Base-by-base conservation (phyloP, 148 eudicot genomes). In the Spergularia marina region DNA sequence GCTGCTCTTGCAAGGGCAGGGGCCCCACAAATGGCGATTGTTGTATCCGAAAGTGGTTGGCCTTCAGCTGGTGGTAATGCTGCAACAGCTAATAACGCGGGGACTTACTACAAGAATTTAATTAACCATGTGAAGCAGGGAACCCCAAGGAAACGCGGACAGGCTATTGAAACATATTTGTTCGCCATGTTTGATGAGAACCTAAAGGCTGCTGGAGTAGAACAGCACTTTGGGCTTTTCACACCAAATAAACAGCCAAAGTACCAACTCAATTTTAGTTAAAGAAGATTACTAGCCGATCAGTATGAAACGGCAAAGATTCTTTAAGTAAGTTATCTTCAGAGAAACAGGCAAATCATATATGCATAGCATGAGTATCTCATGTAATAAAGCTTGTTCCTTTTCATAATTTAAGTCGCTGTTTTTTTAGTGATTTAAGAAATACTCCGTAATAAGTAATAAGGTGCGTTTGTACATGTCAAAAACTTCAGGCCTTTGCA, bases 171-270 rank as follows among this genome's bases (percentile, higher is more conserved):
- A 61, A 73, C 84, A 10, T 86, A 82, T 65, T 57, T 86, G 57
- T 86, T 81, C 56, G 86, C 86, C 36, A 83, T 83, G 89, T 86
- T 76, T 68, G 86, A 86, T 63, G 89, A 86, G 76, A 62, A 84
- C 34, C 39, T 5, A 10, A 86, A 82, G 52, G 40, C 49, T 20
- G 80, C 82, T 39, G 83, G 58, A 5, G 56, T 30, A 16, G 89
- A 86, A 77, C 73, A 70, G 55, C 65, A 86, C 65, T 86, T 74
- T 63, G 89, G 89, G 66, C 23, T 86, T 0, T 86, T 84, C 49
- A 71, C 40, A 10, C 84, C 82, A 30, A 61, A 80, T 72, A 40
- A 75, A 72, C 83, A 72, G 21, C 85, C 81, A 7, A 86, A 83
- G 34, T 84, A 84, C 70, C 52, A 55, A 16, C 56, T 84, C 69